These are phyloP conservation scores for Talaromyces ruber DNA, from an alignment of 495 filamentous ascomycete species.

Conservation along the genomic window DNA sequence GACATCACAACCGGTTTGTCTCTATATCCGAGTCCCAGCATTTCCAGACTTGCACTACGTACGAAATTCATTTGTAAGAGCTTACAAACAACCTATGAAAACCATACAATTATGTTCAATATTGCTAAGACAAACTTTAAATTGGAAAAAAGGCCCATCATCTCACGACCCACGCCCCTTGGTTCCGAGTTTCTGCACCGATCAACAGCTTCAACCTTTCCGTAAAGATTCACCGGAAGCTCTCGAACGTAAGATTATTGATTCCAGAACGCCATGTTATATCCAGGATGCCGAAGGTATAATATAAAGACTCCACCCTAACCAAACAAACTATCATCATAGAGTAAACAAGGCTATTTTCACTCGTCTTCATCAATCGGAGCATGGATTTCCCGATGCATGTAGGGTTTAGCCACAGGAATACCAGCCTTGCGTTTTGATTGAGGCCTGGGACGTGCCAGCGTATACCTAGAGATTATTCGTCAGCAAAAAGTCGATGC, in stretches of 20 bases:
- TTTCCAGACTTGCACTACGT: background rate
- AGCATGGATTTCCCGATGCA: slow-evolving; percentile 7
- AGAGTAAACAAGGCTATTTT: background rate
- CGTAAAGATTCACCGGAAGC: background rate
- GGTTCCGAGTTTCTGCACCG: background rate
- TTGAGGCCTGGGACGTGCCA: slow-evolving; percentile 36
- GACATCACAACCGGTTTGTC: background rate
- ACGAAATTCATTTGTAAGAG: background rate
- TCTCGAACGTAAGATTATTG: background rate
- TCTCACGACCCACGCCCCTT: background rate
- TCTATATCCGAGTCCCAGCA: background rate
- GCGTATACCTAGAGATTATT: slow-evolving; percentile 28
- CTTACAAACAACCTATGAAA: background rate
- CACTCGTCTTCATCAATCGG: slow-evolving; percentile 6
- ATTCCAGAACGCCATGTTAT: slow-evolving; percentile 1
- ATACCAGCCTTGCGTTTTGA: slow-evolving; percentile 38
- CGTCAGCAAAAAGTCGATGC: background rate
- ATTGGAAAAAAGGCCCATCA: background rate
- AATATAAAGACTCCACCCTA: background rate
- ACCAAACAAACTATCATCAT: background rate
- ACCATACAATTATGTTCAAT: background rate
- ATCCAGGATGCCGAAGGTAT: slow-evolving; percentile 4
- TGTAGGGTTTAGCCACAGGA: slow-evolving; percentile 23
- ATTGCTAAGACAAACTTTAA: background rate
- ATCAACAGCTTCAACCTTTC: background rate